Percentiles rank a stretch among this genome's conserved stretches.
These are phyloP conservation scores for Saccharomycopsis microspora DNA, from an alignment of 805 yeast species.

Conservation along the genomic window DNA sequence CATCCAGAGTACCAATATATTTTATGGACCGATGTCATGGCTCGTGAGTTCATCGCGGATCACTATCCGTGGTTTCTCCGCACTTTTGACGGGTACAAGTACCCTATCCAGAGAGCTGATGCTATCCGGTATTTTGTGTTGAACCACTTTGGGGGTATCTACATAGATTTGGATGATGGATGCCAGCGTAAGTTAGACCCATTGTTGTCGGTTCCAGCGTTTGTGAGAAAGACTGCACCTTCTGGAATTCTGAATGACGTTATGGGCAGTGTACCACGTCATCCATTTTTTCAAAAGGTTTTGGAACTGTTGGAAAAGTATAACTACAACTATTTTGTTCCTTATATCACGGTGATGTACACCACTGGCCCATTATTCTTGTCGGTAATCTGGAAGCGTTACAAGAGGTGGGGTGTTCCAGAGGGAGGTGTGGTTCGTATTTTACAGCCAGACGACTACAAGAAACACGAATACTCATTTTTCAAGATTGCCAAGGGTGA, in stretches of 20 bases:
- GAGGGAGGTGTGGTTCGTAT: constrained; percentile 57
- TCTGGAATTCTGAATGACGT: constrained; percentile 90
- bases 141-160: constrained; percentile 78
- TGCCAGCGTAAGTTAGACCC: constrained; percentile 75
- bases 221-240: constrained; percentile 78
- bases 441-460: constrained; percentile 64
- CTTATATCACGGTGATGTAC: constrained; percentile 86
- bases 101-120: constrained; percentile 83
- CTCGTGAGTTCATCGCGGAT: constrained; percentile 65
- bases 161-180: constrained; percentile 85
- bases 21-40: constrained; percentile 82
- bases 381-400: constrained; percentile 79
- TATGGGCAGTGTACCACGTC: constrained; percentile 80
- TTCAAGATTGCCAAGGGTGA: constrained; percentile 75
- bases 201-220: constrained; percentile 69
- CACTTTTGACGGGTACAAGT: constrained; percentile 68
- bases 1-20: constrained; percentile 86
- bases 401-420: constrained; percentile 68
- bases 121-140: constrained; percentile 81
- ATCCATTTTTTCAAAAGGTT: constrained; percentile 71
- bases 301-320: constrained; percentile 52
- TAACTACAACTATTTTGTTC: constrained; percentile 68
- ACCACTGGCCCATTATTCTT: constrained; percentile 87
- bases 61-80: constrained; percentile 79
- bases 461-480: constrained; percentile 46